phyloP scores from a whole-genome alignment of 306 rosid genomes.

The Fragaria vesca region DNA sequence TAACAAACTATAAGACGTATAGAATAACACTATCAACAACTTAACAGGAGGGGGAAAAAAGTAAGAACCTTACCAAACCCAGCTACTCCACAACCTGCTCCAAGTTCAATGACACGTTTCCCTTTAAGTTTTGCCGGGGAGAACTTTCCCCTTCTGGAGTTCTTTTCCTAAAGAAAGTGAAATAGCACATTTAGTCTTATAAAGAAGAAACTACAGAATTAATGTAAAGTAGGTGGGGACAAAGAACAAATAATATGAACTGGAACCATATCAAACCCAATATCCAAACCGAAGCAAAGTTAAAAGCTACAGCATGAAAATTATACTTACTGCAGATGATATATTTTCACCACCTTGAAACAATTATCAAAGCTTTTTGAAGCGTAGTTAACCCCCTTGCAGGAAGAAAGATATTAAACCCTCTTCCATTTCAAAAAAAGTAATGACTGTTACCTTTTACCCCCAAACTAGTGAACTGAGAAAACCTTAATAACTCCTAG shows the following conservation, averaged over 20 bases:
- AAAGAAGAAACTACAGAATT: not conserved
- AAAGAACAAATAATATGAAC: not conserved
- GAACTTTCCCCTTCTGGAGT: conserved; percentile 87
- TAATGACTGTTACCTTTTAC: too few relatives aligned
- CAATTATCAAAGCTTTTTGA: not conserved
- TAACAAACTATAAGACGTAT: not conserved
- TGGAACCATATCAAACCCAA: conserved; percentile 17
- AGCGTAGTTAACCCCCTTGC: not conserved
- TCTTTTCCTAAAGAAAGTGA: conserved; percentile 57
- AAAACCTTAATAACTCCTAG: not conserved
- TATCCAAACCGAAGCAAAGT: conserved; percentile 10
- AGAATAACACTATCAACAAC: conserved; percentile 14
- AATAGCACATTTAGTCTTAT: conserved; percentile 7
- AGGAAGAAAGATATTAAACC: not conserved
- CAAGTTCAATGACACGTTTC: conserved; percentile 89
- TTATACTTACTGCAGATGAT: not conserved
- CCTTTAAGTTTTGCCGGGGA: conserved; percentile 85
- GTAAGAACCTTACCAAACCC: conserved; percentile 64
- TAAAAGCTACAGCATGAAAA: conserved; percentile 9
- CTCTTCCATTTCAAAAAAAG: not conserved
- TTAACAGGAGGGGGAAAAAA: not conserved
- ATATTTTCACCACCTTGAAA: not conserved
- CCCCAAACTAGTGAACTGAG: not conserved
- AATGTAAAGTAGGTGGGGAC: not conserved
- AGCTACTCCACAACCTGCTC: conserved; percentile 98